Evolutionary conservation across 2,329 filamentous ascomycete genomes (phyloP), one percentile per base, ranked within the genome.

Genomic region (Berkeleyomyces rouxiae): DNA sequence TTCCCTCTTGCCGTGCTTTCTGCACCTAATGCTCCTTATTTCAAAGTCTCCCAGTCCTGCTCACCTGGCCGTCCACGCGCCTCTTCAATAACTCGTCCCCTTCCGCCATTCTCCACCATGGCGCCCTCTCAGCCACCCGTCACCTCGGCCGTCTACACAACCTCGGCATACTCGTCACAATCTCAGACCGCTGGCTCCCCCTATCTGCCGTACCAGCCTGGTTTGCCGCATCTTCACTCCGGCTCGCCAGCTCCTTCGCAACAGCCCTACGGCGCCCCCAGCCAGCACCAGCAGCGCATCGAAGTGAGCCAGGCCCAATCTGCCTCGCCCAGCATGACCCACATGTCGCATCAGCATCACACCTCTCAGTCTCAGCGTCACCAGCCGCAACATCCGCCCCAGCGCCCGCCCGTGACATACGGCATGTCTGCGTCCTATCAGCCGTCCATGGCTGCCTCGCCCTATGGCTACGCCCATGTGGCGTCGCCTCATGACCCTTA

Each of bases 391-490:
- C 58, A 59, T 6, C 55, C 53, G 10, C 44, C 58, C 36, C 61
- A 62, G 43, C 37, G 65, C 49, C 63, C 58, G 49, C 37, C 65
- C 9, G 61, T 62, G 4, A 31, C 55, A 4, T 66, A 66, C 42
- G 23, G 49, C 36, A 65, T 61, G 43, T 57, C 46, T 33, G 49
- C 42, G n/a, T 46, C 47, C 37, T 66, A 66, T 42, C 65, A 43
- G n/a, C 58, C 61, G 7, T 33, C 57, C 16, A 65, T 66, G 58
- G 40, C 58, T 9, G 44, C 57, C 2, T 47, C 53, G 31, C 46
- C 63, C 42, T 66, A 66, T 37, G 36, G 42, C 13, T 65, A 65
- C 46, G 55, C 61, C 6, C n/a, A 61, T 4, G 55, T 64, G 36
- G 42, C 23, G 7, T 62, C 63, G 4, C 33, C 62, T 10, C 51